Percentiles rank a stretch among this genome's conserved stretches.
These are phyloP conservation scores for Monotropa hypopitys DNA, from an alignment of 179 eudicot genomes.

Conservation along the genomic window DNA sequence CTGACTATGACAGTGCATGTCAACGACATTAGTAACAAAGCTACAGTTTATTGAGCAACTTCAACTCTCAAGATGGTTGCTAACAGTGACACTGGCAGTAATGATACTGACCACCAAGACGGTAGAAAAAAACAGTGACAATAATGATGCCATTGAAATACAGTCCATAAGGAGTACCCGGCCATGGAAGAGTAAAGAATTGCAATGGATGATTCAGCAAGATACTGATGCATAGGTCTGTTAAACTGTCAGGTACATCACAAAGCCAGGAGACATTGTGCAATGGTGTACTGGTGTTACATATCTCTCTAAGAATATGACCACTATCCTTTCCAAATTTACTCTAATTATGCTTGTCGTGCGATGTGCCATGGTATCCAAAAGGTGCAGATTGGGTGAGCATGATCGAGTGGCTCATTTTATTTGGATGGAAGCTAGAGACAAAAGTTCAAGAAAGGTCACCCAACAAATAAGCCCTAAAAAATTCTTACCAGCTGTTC, in stretches of 20 bases:
- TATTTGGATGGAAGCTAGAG: background rate
- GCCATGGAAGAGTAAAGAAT: background rate
- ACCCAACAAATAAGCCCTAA: background rate
- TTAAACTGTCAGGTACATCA: background rate
- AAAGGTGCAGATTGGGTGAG: background rate
- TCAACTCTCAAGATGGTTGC: background rate
- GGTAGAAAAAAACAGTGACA: background rate
- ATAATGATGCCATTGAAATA: background rate
- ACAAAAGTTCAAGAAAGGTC: background rate
- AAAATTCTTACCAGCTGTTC: background rate
- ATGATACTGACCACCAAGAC: background rate
- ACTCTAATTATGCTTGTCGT: background rate
- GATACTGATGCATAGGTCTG: background rate
- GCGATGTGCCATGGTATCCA: background rate
- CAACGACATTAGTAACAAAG: background rate
- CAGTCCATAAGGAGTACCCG: background rate
- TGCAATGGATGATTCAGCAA: background rate
- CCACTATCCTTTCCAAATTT: background rate
- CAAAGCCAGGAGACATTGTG: background rate
- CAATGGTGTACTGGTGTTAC: background rate
- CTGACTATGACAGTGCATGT: background rate
- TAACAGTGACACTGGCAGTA: background rate
- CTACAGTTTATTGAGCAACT: background rate
- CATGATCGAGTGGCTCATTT: background rate
- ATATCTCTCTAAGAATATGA: background rate